Conservation (phyloP, 495 filamentous ascomycete species). For the Hypoxylon cercidicola region DNA sequence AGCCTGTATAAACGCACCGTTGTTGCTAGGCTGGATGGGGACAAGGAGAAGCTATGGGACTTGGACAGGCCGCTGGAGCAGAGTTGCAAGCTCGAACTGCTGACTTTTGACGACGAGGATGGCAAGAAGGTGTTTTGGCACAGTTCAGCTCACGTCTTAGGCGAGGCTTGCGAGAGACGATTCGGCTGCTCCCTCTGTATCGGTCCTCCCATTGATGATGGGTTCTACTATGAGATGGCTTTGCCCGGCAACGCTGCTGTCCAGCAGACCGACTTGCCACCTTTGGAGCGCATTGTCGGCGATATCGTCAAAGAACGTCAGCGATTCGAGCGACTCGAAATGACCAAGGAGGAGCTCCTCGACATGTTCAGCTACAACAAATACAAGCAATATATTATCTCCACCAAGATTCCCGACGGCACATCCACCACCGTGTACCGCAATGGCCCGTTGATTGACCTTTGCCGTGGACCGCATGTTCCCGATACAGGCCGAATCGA, state of each 20-base stretch:
- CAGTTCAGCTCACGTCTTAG: slow-evolving; percentile 91
- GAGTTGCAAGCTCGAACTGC: slow-evolving; percentile 78
- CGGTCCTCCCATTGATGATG: slow-evolving; percentile 89
- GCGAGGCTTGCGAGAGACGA: slow-evolving; percentile 88
- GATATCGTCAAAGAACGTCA: slow-evolving; percentile 96
- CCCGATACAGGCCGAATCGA: slow-evolving; percentile 93
- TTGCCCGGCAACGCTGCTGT: slow-evolving; percentile 80
- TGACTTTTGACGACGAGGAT: slow-evolving; percentile 86
- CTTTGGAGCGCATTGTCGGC: slow-evolving; percentile 77
- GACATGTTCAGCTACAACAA: slow-evolving; percentile 98
- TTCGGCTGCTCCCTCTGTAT: slow-evolving; percentile 92
- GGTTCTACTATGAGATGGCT: slow-evolving; percentile 99
- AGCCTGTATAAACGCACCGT: slow-evolving; percentile 78
- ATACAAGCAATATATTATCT: slow-evolving; percentile 96
- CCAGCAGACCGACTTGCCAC: slow-evolving; percentile 76
- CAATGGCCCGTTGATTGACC: slow-evolving; percentile 64
- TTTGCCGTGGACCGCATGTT: slow-evolving; percentile 79
- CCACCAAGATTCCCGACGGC: slow-evolving; percentile 87
- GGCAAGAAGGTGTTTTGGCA: slow-evolving; percentile 93
- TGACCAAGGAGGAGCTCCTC: slow-evolving; percentile 87
- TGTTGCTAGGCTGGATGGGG: slow-evolving; percentile 81
- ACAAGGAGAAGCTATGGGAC: slow-evolving; percentile 80
- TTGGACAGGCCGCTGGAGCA: slow-evolving; percentile 86
- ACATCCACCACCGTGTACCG: slow-evolving; percentile 94
- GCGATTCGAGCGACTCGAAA: slow-evolving; percentile 86